These are phyloP conservation scores for Colletotrichum karsti DNA, from an alignment of 2,329 filamentous ascomycete genomes.

Conservation along the genomic window DNA sequence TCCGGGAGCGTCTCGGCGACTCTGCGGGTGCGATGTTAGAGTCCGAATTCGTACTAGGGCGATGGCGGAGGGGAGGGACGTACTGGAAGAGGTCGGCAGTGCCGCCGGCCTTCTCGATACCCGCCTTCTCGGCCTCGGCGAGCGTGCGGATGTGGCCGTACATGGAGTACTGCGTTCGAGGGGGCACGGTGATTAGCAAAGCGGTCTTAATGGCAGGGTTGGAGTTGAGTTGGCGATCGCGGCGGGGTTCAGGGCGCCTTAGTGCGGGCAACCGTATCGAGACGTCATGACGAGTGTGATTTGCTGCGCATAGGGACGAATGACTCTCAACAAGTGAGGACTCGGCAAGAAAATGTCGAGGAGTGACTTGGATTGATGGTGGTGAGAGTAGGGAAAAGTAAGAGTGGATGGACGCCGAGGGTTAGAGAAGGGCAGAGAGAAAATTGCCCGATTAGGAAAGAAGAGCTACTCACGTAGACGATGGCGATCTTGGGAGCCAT, in stretches of 20 bases:
- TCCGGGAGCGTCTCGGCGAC: slow-evolving; percentile 86
- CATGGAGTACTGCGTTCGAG: slow-evolving; percentile 84
- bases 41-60: not conserved
- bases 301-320: too few relatives aligned
- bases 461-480: slow-evolving; percentile 73
- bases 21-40: slow-evolving; percentile 46
- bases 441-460: slow-evolving; percentile 22
- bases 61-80: slow-evolving; percentile 35
- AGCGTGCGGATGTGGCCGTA: slow-evolving; percentile 89
- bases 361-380: too few relatives aligned
- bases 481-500: slow-evolving; percentile 96
- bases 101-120: slow-evolving; percentile 88
- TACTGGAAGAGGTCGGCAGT: slow-evolving; percentile 84
- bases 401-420: too few relatives aligned
- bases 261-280: not conserved
- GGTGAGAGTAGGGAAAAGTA: too few relatives aligned
- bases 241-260: not conserved
- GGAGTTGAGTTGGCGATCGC: not conserved
- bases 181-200: slow-evolving; percentile 1
- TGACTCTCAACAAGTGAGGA: too few relatives aligned
- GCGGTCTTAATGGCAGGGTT: not conserved
- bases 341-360: too few relatives aligned
- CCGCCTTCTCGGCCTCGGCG: slow-evolving; percentile 89
- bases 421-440: slow-evolving; percentile 11
- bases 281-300: not conserved